Base-by-base conservation (phyloP, 2,329 filamentous ascomycete genomes). In the Colletotrichum lupini region DNA sequence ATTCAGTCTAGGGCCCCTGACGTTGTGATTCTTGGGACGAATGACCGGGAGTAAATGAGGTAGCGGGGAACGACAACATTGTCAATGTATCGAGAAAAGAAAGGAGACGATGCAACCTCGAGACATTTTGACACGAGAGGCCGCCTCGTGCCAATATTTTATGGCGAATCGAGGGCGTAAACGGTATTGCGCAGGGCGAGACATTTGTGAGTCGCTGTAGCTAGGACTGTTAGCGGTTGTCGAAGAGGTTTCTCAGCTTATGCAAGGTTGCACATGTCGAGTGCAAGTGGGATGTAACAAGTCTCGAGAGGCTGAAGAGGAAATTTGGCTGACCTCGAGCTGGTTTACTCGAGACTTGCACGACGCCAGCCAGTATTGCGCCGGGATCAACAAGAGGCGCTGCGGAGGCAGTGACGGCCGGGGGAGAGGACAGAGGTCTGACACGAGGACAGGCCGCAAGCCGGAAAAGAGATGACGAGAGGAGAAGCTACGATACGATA, bases 111-210 rank as follows among this genome's bases (percentile, higher is more conserved):
- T 35, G 28, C 49, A 14, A 57, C 22, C 28, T 57, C 56, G 52
- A 58, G 57, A 68, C 49, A 68, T 63, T 56, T 19, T 28, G 52
- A 67, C 32, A 67, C 42, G 46, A 56, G 46, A 67, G 46, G 28
- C 67, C n/a, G 28, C 42, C 53, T 32, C 35, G 58, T 42, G 37
- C 16, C 14, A 46, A 32, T 53, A n/a, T 16, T 19, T 30, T 32
- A 49, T 5, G 30, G 32, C 24, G 46, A 24, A 9, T 62, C 30
- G 24, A 64, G 66, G 30, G 14, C 7, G 58, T 56, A 32, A 9
- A 53, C 35, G 3, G n/a, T 19, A 16, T 52, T 52, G 60, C 28
- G 60, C 46, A n/a, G 12, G 24, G 55, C 55, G 26, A 57, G 24
- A 57, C 16, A 57, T 32, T 28, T 19, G 26, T 32, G 46, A 52